phyloP scores from a whole-genome alignment of 371 early-diverging fungal species.

The Mucor racemosus region DNA sequence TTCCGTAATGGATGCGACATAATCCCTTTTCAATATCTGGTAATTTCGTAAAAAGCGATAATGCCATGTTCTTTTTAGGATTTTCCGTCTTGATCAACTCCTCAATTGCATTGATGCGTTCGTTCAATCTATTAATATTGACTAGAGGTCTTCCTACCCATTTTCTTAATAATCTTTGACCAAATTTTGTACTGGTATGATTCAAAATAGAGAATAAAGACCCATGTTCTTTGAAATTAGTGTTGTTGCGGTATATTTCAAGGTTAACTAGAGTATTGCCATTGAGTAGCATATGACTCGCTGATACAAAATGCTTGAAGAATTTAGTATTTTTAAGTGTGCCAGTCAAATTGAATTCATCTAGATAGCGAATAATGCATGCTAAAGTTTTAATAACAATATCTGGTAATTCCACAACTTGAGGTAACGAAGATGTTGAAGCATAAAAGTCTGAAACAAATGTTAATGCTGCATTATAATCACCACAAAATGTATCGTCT shows the following conservation, averaged over 20 bases:
- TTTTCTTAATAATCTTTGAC: slow-evolving; percentile 74
- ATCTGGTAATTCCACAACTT: slow-evolving; percentile 34
- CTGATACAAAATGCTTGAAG: slow-evolving; percentile 69
- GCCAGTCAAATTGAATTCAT: slow-evolving; percentile 64
- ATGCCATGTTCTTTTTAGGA: slow-evolving; percentile 27
- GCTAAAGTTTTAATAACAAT: slow-evolving; percentile 53
- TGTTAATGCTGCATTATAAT: slow-evolving; percentile 55
- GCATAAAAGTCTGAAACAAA: slow-evolving; percentile 62
- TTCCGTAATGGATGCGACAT: slow-evolving; percentile 74
- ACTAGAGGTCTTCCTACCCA: slow-evolving; percentile 83
- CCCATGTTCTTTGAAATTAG: slow-evolving; percentile 56
- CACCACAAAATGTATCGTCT: slow-evolving; percentile 39
- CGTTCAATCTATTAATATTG: slow-evolving; percentile 57
- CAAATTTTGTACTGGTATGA: slow-evolving; percentile 75
- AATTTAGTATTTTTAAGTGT: slow-evolving; percentile 61
- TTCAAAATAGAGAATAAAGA: slow-evolving; percentile 71
- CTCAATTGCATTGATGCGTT: slow-evolving; percentile 74
- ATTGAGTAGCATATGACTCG: slow-evolving; percentile 76
- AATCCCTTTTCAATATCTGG: slow-evolving; percentile 82
- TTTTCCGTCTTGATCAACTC: slow-evolving; percentile 55
- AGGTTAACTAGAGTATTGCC: slow-evolving; percentile 77
- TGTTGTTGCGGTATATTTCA: slow-evolving; percentile 74
- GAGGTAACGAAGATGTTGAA: neutral
- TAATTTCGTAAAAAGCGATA: slow-evolving; percentile 44
- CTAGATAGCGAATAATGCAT: slow-evolving; percentile 65